Percentiles rank a stretch among this genome's conserved stretches.
These are phyloP conservation scores for Paraconiothyrium sp. DNA, from an alignment of 2,329 filamentous ascomycete species.

Conservation along the genomic window DNA sequence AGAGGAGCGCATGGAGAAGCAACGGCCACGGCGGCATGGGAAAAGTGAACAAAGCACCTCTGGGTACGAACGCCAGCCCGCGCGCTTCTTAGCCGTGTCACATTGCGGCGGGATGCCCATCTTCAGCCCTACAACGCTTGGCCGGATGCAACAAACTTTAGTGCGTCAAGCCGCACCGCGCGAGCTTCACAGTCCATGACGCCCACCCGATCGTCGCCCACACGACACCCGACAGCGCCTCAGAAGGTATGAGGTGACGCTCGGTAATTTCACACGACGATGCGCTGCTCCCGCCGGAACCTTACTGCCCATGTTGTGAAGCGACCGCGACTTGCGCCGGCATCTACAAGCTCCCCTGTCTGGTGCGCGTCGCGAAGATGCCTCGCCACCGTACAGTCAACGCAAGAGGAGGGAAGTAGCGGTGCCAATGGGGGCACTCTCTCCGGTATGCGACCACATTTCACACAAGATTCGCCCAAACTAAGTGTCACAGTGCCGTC, in stretches of 20 bases:
- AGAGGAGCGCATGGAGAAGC: slow-evolving; percentile 10
- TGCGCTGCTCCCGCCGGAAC: slow-evolving; percentile 42
- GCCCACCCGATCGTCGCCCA: slow-evolving; percentile 11
- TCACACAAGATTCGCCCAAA: slow-evolving; percentile 17
- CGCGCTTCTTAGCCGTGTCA: slow-evolving; percentile 3
- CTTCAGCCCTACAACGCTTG: slow-evolving; percentile 9
- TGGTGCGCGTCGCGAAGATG: slow-evolving; percentile 34
- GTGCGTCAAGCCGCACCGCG: slow-evolving; percentile 1
- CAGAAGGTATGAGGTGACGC: slow-evolving; percentile 39
- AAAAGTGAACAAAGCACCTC: background rate
- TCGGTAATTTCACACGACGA: slow-evolving; percentile 28
- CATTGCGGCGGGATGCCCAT: slow-evolving; percentile 1
- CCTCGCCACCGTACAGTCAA: slow-evolving; percentile 34
- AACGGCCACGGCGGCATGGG: slow-evolving; percentile 6
- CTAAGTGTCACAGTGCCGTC: slow-evolving; percentile 46
- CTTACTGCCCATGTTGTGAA: slow-evolving; percentile 31
- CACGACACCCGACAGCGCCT: slow-evolving; percentile 5
- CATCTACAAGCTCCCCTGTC: slow-evolving; percentile 23
- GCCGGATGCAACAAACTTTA: slow-evolving; percentile 3
- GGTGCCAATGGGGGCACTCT: slow-evolving; percentile 23
- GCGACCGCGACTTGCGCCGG: slow-evolving; percentile 26
- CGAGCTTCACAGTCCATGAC: slow-evolving; percentile 14
- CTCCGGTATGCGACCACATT: slow-evolving; percentile 28
- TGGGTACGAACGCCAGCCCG: background rate
- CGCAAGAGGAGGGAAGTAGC: slow-evolving; percentile 18